phyloP scores from a whole-genome alignment of 2,329 filamentous ascomycete species.

The Decorospora gaudefroyi region DNA sequence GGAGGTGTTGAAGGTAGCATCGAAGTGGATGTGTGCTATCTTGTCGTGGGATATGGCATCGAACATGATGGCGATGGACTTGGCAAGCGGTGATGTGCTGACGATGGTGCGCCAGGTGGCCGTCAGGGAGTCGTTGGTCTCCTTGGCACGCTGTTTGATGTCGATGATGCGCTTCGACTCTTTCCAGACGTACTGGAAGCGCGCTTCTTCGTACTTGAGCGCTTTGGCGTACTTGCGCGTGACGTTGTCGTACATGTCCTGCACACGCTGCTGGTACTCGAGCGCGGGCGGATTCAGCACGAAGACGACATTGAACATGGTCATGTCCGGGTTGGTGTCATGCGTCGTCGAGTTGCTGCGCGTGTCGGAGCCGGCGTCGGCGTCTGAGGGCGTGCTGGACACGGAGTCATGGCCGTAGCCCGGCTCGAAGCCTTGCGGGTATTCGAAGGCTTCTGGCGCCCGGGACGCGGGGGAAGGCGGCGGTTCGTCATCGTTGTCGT shows the following conservation, averaged over 20 bases:
- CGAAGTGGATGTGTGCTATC: slow-evolving; percentile 82
- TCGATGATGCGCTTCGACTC: slow-evolving; percentile 82
- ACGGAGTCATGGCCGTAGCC: slow-evolving; percentile 48
- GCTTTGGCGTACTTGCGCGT: slow-evolving; percentile 92
- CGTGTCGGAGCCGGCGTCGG: slow-evolving; percentile 47
- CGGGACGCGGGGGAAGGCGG: slow-evolving; percentile 11
- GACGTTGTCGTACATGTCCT: slow-evolving; percentile 85
- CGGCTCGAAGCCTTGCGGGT: slow-evolving; percentile 47
- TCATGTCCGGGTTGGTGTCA: slow-evolving; percentile 71
- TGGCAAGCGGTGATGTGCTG: slow-evolving; percentile 75
- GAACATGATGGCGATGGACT: slow-evolving; percentile 80
- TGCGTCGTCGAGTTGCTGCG: slow-evolving; percentile 47
- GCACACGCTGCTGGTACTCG: slow-evolving; percentile 71
- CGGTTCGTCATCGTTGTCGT: slow-evolving; percentile 26
- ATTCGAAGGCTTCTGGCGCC: slow-evolving; percentile 35
- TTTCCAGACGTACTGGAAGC: slow-evolving; percentile 86
- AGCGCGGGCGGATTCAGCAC: slow-evolving; percentile 79
- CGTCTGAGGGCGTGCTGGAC: slow-evolving; percentile 31
- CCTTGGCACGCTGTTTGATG: slow-evolving; percentile 80
- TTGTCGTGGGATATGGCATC: slow-evolving; percentile 79
- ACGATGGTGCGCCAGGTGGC: slow-evolving; percentile 72
- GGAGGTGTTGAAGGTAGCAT: slow-evolving; percentile 63
- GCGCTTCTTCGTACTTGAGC: slow-evolving; percentile 88
- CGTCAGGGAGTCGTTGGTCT: slow-evolving; percentile 66
- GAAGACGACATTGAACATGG: slow-evolving; percentile 98